Base-by-base conservation (phyloP, 495 filamentous ascomycete species). In the Trichodelitschia bisporula region DNA sequence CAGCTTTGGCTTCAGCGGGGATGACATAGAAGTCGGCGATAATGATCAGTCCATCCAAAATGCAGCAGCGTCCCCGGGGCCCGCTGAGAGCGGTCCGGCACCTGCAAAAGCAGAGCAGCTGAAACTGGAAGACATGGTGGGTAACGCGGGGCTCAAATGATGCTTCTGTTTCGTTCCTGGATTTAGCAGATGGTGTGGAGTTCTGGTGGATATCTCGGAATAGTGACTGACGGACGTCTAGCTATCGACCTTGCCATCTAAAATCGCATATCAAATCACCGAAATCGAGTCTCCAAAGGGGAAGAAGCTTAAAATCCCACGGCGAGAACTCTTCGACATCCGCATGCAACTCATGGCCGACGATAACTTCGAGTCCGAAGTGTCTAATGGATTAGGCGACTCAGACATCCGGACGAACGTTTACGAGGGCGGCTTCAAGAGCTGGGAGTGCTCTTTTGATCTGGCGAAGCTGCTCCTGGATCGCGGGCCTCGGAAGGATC, bases 371-470 rank as follows among this genome's bases (percentile, higher is more conserved):
- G 48, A 62, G 18, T 24, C 40, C 18, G 15, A 29, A 8, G 29
- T 32, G 18, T 31, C 44, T 11, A 31, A 64, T 13, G 69, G 69
- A 14, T 57, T 86, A 6, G 77, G 72, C 19, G 58, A 76, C 42
- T 72, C 77, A 35, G 86, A 97, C 46, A 69, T 97, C 43, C 75
- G 69, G 46, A 76, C 78, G 9, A 72, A 75, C 37, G 69, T 93
- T 42, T 97, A 97, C 49, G 86, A 97, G 48, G 86, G 86, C 21
- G 86, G 86, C n/a, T 83, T 93, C 53, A 95, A 97, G 56, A 91
- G 78, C 39, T 97, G 86, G 86, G 86, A 97, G 53, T 91, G 86
- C 53, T 71, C 75, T 8, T 53, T 89, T 31, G 86, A 95, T 52
- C 53, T 97, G 13, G 82, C 78, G 11, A 73, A 62, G 40, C 62